Evolutionary conservation across 2,329 filamentous ascomycete genomes (phyloP).

Genomic region (Talaromyces sp.): DNA sequence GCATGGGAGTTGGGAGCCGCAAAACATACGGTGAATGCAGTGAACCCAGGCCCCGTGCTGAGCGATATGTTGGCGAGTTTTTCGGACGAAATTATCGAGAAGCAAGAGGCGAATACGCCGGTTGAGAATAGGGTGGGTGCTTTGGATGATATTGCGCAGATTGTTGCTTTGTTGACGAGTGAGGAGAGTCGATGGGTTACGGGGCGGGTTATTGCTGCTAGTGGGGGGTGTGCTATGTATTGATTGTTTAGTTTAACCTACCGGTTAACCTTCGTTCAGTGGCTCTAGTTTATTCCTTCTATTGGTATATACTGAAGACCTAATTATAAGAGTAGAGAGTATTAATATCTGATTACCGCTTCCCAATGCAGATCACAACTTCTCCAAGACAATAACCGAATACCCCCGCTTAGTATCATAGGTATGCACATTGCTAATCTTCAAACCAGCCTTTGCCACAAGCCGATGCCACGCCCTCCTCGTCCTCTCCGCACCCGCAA

Average conservation of each 20-base stretch:
- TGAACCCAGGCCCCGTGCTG: conserved; percentile 60
- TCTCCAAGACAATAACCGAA: conserved; percentile 14
- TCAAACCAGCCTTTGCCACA: conserved; percentile 13
- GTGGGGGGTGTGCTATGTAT: conserved; percentile 46
- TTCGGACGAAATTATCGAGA: conserved; percentile 49
- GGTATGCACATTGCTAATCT: conserved; percentile 28
- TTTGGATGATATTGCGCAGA: conserved; percentile 55
- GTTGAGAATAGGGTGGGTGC: conserved; percentile 54
- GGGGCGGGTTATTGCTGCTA: conserved; percentile 58
- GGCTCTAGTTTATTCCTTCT: neutral
- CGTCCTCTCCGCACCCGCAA: conserved; percentile 39
- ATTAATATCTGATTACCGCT: neutral
- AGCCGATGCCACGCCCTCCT: conserved; percentile 31
- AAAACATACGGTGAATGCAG: conserved; percentile 61
- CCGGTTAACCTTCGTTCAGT: neutral
- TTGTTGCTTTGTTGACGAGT: conserved; percentile 57
- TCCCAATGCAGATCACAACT: neutral
- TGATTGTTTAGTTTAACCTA: conserved; percentile 15
- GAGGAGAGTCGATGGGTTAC: conserved; percentile 52
- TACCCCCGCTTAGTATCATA: conserved; percentile 2
- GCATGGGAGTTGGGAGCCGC: conserved; percentile 57
- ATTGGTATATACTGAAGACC: neutral
- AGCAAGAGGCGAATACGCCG: conserved; percentile 53
- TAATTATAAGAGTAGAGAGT: neutral
- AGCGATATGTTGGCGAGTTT: conserved; percentile 59